These are phyloP conservation scores for Aspergillus sparsus DNA, from an alignment of 495 filamentous ascomycete species.

Conservation along the genomic window DNA sequence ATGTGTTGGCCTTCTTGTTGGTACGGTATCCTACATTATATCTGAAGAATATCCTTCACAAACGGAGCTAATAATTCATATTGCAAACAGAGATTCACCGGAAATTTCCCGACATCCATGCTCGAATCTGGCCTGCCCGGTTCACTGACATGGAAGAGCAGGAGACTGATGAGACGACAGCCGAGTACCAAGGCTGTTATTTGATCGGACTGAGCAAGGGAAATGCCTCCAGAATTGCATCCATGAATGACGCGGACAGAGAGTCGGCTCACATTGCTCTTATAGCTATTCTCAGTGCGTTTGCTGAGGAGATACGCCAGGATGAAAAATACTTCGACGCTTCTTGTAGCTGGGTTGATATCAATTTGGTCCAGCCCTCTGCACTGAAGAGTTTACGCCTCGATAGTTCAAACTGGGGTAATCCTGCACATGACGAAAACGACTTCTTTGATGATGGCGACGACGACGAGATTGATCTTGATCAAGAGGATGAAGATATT, in stretches of 20 bases:
- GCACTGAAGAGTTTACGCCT: background rate
- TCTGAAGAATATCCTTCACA: background rate
- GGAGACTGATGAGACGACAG: background rate
- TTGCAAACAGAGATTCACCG: conserved; percentile 3
- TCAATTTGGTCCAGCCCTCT: background rate
- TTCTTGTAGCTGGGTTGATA: conserved; percentile 4
- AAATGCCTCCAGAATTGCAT: background rate
- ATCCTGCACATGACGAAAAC: conserved; percentile 3
- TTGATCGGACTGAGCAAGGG: conserved; percentile 6
- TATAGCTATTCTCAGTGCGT: background rate
- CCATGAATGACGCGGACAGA: background rate
- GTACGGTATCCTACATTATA: background rate
- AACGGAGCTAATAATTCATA: background rate
- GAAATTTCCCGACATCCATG: conserved; percentile 12
- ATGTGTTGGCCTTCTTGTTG: conserved; percentile 9
- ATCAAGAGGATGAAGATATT: background rate
- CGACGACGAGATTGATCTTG: background rate
- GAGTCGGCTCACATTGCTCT: conserved; percentile 4
- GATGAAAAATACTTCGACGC: conserved; percentile 13
- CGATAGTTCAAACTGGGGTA: conserved; percentile 8
- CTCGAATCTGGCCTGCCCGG: conserved; percentile 8
- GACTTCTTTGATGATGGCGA: background rate
- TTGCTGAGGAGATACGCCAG: background rate
- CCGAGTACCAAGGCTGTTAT: conserved; percentile 8
- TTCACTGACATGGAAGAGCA: background rate